phyloP scores from a whole-genome alignment of 1,284 basidiomycete species.

The Cystobasidium pallidum region DNA sequence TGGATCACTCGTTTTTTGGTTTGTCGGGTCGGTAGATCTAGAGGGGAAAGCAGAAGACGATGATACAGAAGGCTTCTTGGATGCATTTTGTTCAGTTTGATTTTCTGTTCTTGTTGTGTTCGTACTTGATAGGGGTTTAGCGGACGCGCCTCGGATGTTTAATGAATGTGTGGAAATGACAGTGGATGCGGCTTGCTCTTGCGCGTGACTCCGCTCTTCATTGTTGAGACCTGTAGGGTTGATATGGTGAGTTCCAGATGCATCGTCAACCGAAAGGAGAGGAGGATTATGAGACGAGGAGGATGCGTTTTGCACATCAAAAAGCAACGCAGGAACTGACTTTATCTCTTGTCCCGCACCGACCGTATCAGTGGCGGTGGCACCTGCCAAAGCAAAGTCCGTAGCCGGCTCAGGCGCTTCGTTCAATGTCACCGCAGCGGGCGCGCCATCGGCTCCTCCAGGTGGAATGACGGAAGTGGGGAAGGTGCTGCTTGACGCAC shows the following conservation, averaged over 20 bases:
- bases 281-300: neutral
- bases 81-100: neutral
- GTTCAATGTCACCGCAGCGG: conserved; percentile 6
- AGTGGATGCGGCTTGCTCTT: neutral
- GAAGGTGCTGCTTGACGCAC: conserved; percentile 20
- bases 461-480: conserved; percentile 17
- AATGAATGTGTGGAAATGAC: conserved; percentile 7
- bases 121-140: neutral
- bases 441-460: conserved; percentile 5
- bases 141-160: neutral
- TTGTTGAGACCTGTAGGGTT: conserved; percentile 6
- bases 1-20: neutral
- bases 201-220: neutral
- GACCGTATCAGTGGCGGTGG: neutral
- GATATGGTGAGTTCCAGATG: neutral
- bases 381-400: conserved; percentile 3
- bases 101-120: neutral
- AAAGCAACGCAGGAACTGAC: conserved; percentile 26
- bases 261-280: neutral
- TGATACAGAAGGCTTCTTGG: neutral
- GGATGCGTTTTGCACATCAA: neutral
- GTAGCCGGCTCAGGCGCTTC: conserved; percentile 6
- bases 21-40: no score
- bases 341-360: conserved; percentile 20
- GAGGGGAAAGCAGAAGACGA: neutral